phyloP scores from a whole-genome alignment of 1,284 basidiomycete species.

The Ustilago crameri region DNA sequence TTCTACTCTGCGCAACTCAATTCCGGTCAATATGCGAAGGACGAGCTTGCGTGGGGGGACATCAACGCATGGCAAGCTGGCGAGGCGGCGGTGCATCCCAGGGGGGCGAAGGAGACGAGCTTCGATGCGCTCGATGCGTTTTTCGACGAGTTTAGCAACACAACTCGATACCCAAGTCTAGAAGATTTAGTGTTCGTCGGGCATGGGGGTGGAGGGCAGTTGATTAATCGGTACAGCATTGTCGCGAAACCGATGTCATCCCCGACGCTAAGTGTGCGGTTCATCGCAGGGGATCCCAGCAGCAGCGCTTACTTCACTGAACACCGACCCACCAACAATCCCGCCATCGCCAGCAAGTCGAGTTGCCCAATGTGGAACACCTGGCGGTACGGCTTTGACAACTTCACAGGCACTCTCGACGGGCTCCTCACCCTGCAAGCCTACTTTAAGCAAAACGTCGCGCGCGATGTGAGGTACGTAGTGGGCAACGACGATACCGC shows the following conservation, averaged over 20 bases:
- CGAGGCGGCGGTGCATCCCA: conserved; percentile 57
- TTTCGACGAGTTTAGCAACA: conserved; percentile 54
- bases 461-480: conserved; percentile 62
- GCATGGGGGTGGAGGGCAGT: conserved; percentile 66
- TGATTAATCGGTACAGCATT: conserved; percentile 62
- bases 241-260: conserved; percentile 50
- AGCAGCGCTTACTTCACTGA: conserved; percentile 59
- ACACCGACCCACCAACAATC: conserved; percentile 55
- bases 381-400: conserved; percentile 65
- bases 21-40: conserved; percentile 51
- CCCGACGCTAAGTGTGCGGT: conserved; percentile 46
- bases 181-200: conserved; percentile 64
- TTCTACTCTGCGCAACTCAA: conserved; percentile 59
- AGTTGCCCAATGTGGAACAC: conserved; percentile 59
- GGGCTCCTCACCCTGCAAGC: conserved; percentile 45
- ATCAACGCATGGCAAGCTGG: conserved; percentile 66
- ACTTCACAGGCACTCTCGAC: conserved; percentile 54
- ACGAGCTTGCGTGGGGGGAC: conserved; percentile 61
- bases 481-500: conserved; percentile 58
- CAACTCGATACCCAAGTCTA: conserved; percentile 49
- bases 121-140: conserved; percentile 64
- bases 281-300: conserved; percentile 62
- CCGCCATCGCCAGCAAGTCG: conserved; percentile 38
- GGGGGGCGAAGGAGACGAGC: conserved; percentile 42
- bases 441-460: conserved; percentile 59